A percentile compares a stretch with the other conserved stretches of the same genome.
phyloP scores from a whole-genome alignment of 257 asterid species.

The Primulina huaijiensis region DNA sequence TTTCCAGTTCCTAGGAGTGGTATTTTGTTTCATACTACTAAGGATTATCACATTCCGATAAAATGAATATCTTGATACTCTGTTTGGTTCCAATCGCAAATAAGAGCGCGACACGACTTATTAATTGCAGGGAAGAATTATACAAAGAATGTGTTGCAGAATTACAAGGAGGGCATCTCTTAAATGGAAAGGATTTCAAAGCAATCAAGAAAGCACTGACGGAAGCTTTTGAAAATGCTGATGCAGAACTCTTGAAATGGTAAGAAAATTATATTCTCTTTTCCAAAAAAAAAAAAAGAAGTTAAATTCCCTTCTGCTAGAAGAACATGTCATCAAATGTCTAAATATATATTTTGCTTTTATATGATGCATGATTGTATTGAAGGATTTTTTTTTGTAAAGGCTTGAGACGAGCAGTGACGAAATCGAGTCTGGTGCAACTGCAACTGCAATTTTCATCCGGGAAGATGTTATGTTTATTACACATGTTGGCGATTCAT shows the following conservation, averaged over 20 bases:
- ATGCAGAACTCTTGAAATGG: conserved; percentile 69
- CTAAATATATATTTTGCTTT: conserved; percentile 32
- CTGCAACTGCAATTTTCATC: conserved; percentile 76
- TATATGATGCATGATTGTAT: conserved; percentile 40
- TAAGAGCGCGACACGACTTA: background rate
- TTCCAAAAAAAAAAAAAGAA: no score
- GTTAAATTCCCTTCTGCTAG: background rate
- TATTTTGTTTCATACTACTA: background rate
- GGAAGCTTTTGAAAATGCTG: conserved; percentile 71
- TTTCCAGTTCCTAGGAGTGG: no score
- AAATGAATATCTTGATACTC: background rate
- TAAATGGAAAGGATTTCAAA: conserved; percentile 54
- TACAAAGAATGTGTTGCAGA: conserved; percentile 72
- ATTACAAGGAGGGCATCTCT: conserved; percentile 62
- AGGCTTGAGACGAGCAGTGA: conserved; percentile 77
- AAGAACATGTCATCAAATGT: conserved; percentile 1
- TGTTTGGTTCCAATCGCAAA: background rate
- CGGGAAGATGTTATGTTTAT: conserved; percentile 53
- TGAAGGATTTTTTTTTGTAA: conserved; percentile 76
- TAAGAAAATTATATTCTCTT: conserved; percentile 20
- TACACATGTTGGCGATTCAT: conserved; percentile 90
- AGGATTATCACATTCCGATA: background rate
- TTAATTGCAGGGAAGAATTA: conserved; percentile 67
- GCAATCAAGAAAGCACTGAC: conserved; percentile 57
- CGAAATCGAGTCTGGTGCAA: conserved; percentile 84